Evolutionary conservation across 768 basidiomycete genomes (phyloP).

Genomic region (Lactarius indigo): DNA sequence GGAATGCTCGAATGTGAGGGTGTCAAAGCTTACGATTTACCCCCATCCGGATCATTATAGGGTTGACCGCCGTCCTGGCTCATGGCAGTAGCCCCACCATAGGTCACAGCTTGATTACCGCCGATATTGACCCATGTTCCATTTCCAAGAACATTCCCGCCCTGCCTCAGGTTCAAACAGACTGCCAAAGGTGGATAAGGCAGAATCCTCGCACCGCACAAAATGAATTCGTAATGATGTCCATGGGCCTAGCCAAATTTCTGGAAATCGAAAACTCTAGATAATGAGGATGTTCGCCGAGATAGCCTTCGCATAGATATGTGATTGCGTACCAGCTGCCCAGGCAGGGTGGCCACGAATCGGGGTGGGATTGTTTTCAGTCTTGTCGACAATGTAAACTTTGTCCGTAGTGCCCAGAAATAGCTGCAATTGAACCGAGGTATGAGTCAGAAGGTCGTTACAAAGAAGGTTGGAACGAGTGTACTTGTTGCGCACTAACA

Average conservation of each 20-base stretch:
- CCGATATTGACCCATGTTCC: conserved; percentile 83
- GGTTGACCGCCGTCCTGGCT: conserved; percentile 48
- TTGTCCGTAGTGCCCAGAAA: conserved; percentile 46
- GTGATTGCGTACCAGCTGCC: conserved; percentile 49
- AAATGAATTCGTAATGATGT: conserved; percentile 75
- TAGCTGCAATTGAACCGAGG: conserved; percentile 26
- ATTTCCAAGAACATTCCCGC: conserved; percentile 57
- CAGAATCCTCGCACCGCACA: conserved; percentile 56
- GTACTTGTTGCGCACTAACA: conserved; percentile 75
- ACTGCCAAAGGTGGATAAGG: background rate
- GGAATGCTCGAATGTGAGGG: background rate
- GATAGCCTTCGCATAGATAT: background rate
- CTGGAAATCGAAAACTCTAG: conserved; percentile 52
- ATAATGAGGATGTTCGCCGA: background rate
- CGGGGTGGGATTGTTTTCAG: conserved; percentile 63
- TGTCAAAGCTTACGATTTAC: conserved; percentile 41
- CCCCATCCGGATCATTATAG: conserved; percentile 61
- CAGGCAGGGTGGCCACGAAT: conserved; percentile 71
- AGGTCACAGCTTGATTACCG: conserved; percentile 66
- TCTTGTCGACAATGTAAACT: conserved; percentile 75
- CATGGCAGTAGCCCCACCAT: conserved; percentile 46
- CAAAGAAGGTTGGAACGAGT: background rate
- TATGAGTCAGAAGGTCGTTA: background rate
- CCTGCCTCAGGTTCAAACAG: conserved; percentile 34
- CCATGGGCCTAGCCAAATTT: conserved; percentile 64